Evolutionary conservation across 805 yeast species (phyloP), one percentile per base, ranked within the genome.

Genomic region (Vanderwaltozyma verrucispora): DNA sequence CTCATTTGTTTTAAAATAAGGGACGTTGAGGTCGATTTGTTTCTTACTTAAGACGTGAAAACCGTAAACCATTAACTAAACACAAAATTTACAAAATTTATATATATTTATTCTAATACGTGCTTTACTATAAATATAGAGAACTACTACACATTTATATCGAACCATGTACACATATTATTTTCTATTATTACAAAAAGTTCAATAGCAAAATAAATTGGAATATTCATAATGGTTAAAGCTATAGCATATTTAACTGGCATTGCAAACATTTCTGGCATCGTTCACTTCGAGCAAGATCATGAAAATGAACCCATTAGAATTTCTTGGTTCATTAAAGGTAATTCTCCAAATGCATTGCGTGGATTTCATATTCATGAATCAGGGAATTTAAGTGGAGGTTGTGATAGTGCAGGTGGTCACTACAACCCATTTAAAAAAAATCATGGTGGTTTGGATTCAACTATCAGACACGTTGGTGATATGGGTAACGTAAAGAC

Each of bases 311-410:
- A 74, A 26, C 94, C 95, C 64, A 85, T 95, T 57, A 80, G 84
- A 32, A 74, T 92, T 51, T 51, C 87, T n/a, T 92, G 86, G 78
- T 89, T 88, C 54, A 83, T 92, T 60, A 57, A 75, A 40, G 98
- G 98, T 61, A 85, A 87, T 67, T 79, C 76, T 49, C 71, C 96
- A 43, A 81, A 84, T 56, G 88, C 95, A 33, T 67, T 73, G 60
- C 79, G 95, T 66, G 98, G 97, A 36, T 89, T 92, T 94, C 98
- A 92, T 75, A 70, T 92, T 60, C 98, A 92, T 68, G 81, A 85
- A 60, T 92, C 88, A 58, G 98, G 98, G 69, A 97, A 92, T 72
- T 84, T 54, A 44, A 51, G 97, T 68, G 92, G 89, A 64, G 97
- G 98, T 50, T 92, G 98, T 71, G 88, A 95, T 44, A 83, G 95